phyloP scores from a whole-genome alignment of 73 alveolate species.

The Paramecium pentaurelia region DNA sequence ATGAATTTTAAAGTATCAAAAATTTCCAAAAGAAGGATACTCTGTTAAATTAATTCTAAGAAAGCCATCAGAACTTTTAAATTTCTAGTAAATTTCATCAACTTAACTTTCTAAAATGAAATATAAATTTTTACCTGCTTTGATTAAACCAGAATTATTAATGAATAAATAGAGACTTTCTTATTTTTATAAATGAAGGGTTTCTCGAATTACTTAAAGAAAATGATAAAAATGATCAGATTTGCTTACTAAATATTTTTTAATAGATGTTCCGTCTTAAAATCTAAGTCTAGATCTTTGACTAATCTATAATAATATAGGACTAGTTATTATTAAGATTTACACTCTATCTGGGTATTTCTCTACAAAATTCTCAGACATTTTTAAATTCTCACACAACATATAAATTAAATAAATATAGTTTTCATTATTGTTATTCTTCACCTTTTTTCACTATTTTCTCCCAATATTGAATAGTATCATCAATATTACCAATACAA shows the following conservation, averaged over 20 bases:
- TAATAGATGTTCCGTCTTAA: neutral
- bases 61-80: neutral
- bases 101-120: neutral
- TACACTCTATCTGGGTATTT: conserved; percentile 40
- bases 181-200: neutral
- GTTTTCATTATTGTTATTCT: neutral
- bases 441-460: neutral
- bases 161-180: conserved; percentile 2
- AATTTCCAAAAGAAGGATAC: conserved; percentile 6
- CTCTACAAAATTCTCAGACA: neutral
- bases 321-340: neutral
- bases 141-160: neutral
- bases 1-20: neutral
- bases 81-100: neutral
- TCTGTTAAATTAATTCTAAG: conserved; percentile 9
- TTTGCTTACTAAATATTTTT: neutral
- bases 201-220: neutral
- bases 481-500: conserved; percentile 34
- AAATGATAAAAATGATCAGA: conserved; percentile 41
- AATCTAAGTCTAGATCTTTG: neutral
- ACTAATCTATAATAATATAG: neutral
- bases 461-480: conserved; percentile 20
- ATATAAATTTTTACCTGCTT: neutral
- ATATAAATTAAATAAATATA: neutral
- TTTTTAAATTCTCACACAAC: conserved; percentile 8